A percentile compares a stretch with the other conserved stretches of the same genome.
These are phyloP conservation scores for Termitomyces bulborhizus DNA, from an alignment of 768 basidiomycete genomes.

Conservation along the genomic window DNA sequence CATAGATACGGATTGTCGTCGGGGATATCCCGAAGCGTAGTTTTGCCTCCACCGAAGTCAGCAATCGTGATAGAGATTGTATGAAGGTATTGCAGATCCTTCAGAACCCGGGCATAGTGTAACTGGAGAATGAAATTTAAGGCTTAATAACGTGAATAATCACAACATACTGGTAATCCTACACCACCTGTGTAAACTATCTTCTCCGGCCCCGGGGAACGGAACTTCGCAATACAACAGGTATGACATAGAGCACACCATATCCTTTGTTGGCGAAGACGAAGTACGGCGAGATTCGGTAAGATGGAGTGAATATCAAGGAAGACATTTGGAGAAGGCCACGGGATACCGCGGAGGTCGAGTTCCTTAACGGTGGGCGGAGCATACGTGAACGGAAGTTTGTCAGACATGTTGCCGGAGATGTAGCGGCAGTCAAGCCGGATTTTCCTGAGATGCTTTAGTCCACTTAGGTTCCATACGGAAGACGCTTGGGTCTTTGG, in stretches of 20 bases:
- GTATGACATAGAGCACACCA: conserved; percentile 33
- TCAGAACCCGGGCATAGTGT: conserved; percentile 25
- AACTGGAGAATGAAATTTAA: conserved; percentile 15
- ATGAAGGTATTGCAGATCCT: conserved; percentile 18
- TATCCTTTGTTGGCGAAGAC: conserved; percentile 19
- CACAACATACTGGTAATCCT: conserved; percentile 26
- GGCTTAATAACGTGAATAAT: neutral
- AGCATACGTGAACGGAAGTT: conserved; percentile 21
- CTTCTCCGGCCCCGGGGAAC: conserved; percentile 16
- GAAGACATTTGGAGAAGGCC: conserved; percentile 26
- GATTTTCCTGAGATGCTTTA: conserved; percentile 17
- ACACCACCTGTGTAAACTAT: conserved; percentile 25
- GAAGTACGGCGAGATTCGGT: conserved; percentile 18
- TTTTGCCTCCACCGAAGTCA: conserved; percentile 18
- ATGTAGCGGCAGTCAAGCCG: conserved; percentile 21
- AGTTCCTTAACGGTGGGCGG: conserved; percentile 19
- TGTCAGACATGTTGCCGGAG: conserved; percentile 10
- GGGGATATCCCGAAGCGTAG: conserved; percentile 11
- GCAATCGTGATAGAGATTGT: conserved; percentile 25
- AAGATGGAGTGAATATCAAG: conserved; percentile 16
- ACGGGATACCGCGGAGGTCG: conserved; percentile 23
- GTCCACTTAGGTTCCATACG: conserved; percentile 21
- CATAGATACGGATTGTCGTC: conserved; percentile 21
- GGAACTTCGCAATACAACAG: conserved; percentile 21
- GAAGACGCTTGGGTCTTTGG: conserved; percentile 4